Percentiles rank a stretch among this genome's conserved stretches.
Conservation (phyloP, 139 green algal genomes). For the Tetratostichococcus sp. region DNA sequence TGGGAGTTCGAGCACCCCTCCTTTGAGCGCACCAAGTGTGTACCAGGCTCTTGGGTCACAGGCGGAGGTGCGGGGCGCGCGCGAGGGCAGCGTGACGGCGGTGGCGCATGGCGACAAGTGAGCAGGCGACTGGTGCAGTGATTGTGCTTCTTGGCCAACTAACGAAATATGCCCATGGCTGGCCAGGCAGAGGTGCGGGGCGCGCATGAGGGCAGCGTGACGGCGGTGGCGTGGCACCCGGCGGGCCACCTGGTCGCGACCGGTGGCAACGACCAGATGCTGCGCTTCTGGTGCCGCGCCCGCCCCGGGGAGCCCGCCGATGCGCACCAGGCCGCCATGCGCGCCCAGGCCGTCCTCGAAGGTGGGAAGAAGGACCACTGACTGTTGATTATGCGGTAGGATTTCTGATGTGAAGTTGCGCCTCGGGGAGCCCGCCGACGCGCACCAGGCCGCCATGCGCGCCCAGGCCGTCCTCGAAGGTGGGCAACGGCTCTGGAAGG, state of each 20-base stretch:
- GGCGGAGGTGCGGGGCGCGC: slow-evolving; percentile 38
- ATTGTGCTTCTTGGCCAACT: no score
- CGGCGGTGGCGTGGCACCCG: slow-evolving; percentile 78
- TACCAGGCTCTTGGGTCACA: neutral
- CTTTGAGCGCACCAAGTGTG: no score
- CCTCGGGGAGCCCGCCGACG: slow-evolving; percentile 21
- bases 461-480: neutral
- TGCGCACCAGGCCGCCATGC: slow-evolving; percentile 14
- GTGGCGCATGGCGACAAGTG: slow-evolving; percentile 35
- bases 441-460: slow-evolving; percentile 16
- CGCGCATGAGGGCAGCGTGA: slow-evolving; percentile 69
- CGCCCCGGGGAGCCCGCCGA: slow-evolving; percentile 26
- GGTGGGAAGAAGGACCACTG: neutral
- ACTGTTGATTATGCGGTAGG: neutral
- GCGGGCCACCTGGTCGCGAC: slow-evolving; percentile 77
- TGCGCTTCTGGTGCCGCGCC: slow-evolving; percentile 59
- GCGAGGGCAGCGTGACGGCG: slow-evolving; percentile 44
- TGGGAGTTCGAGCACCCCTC: no score
- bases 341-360: neutral
- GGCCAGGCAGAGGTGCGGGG: slow-evolving; percentile 50
- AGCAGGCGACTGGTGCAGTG: no score
- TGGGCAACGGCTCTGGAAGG: no score
- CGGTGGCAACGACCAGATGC: slow-evolving; percentile 35
- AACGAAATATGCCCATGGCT: no score
- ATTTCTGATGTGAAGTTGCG: no score